Conservation (phyloP, 2,329 filamentous ascomycete species). For the Phoma sp. region DNA sequence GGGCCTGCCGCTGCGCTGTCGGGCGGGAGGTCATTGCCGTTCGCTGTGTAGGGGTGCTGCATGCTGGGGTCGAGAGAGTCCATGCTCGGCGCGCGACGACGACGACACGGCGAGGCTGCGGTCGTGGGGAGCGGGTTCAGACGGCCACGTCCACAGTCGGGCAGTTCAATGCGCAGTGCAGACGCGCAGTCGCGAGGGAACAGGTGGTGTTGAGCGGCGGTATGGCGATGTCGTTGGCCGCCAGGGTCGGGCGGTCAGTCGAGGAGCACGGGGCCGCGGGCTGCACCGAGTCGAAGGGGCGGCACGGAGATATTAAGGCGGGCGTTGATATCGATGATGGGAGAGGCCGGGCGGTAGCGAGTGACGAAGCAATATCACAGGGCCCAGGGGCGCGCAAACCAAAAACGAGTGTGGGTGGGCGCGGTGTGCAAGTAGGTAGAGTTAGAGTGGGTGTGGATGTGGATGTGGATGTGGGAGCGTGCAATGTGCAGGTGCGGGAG, state of each 20-base stretch:
- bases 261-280: constrained; percentile 21
- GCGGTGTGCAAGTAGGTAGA: constrained; percentile 2
- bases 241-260: constrained; percentile 14
- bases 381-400: constrained; percentile 4
- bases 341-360: constrained; percentile 9
- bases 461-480: not conserved
- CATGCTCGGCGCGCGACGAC: constrained; percentile 37
- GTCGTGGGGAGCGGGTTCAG: constrained; percentile 17
- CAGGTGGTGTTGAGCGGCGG: constrained; percentile 8
- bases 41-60: constrained; percentile 27
- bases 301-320: constrained; percentile 18
- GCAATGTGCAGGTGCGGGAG: not conserved
- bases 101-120: constrained; percentile 26
- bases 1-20: constrained; percentile 26
- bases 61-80: constrained; percentile 33
- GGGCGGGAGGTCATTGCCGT: constrained; percentile 20
- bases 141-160: constrained; percentile 6
- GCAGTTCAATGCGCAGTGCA: constrained; percentile 3
- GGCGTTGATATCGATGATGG: constrained; percentile 10
- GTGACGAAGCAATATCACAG: not conserved
- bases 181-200: constrained; percentile 20
- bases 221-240: not conserved
- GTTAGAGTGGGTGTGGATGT: not conserved
- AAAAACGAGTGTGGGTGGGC: constrained; percentile 16
- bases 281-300: constrained; percentile 16